Evolutionary conservation across 257 asterid genomes (phyloP).

Genomic region (Nicotiana benthamiana): DNA sequence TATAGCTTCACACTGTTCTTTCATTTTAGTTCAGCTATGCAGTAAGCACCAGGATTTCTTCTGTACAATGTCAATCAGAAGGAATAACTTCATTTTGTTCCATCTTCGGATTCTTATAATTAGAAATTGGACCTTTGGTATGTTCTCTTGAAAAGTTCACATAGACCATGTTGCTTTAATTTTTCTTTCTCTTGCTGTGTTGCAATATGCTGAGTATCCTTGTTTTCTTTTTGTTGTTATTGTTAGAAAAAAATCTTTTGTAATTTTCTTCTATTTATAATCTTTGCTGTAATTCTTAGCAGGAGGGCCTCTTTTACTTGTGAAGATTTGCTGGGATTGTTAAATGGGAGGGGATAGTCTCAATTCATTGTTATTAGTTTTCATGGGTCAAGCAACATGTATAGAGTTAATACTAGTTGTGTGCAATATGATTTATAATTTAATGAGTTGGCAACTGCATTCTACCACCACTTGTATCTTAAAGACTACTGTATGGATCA

Average conservation of each 20-base stretch:
- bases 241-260: neutral
- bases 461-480: conserved; percentile 1
- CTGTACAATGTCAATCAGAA: neutral
- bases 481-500: neutral
- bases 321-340: neutral
- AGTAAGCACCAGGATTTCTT: neutral
- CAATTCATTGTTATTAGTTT: conserved; percentile 3
- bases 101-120: neutral
- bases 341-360: neutral
- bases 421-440: neutral
- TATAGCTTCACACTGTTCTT: neutral
- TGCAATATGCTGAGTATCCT: neutral
- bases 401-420: neutral
- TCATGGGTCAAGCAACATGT: neutral
- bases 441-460: conserved; percentile 2
- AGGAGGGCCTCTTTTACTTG: neutral
- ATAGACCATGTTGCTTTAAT: neutral
- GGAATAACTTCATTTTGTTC: neutral
- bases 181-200: neutral
- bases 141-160: neutral
- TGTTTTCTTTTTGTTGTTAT: neutral
- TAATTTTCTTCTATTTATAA: neutral
- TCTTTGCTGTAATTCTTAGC: neutral
- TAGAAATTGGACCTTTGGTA: neutral
- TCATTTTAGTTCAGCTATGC: neutral